Evolutionary conservation across 2,329 filamentous ascomycete species (phyloP), one percentile per base, ranked within the genome.

Genomic region (Beauveria brongniartii): DNA sequence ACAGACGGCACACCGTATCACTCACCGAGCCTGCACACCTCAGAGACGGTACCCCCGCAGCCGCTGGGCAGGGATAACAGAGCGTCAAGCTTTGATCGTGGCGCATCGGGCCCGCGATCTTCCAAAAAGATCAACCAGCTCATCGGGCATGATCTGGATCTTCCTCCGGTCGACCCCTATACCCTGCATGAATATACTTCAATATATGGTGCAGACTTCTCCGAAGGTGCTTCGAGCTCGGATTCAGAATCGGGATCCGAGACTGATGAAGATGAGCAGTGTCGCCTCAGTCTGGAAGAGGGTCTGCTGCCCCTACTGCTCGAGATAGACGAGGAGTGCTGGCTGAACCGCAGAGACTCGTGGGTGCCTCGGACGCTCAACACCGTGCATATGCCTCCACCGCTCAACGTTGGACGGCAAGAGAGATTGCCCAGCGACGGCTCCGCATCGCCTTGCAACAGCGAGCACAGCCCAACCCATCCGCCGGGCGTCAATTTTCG

Each of bases 51-150:
- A 7, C 2, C 56, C 3, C 37, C 61, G 16, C 30, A 34, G 43
- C 22, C 43, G 34, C 41, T 37, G 37, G 18, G 22, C n/a, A 50
- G 30, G 34, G n/a, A 50, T 10, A 34, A 26, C 37, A 55, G 43
- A 43, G 30, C 50, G 3, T 44, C 55, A 43, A 55, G 50, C 34
- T 44, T 62, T 12, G 50, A 55, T 3, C 54, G 59, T 3, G 62
- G 67, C 28, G 61, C 65, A 12, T 62, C 65, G 24, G 65, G 67
- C 22, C 66, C 64, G 10, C 67, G 69, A 1, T 73, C 76, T 0
- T 70, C 71, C 0, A 68, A 69, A 48, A 80, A 79, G 67, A 69
- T 78, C 47, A 70, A 72, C 40, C 74, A 77, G 64, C 69, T 80
- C 16, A 78, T 70, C 5, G 77, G 77, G 1, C 68, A 74, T 30